Evolutionary conservation across 306 rosid species (phyloP), one percentile per base, ranked within the genome.

Genomic region (Vigna reflexopilosa): DNA sequence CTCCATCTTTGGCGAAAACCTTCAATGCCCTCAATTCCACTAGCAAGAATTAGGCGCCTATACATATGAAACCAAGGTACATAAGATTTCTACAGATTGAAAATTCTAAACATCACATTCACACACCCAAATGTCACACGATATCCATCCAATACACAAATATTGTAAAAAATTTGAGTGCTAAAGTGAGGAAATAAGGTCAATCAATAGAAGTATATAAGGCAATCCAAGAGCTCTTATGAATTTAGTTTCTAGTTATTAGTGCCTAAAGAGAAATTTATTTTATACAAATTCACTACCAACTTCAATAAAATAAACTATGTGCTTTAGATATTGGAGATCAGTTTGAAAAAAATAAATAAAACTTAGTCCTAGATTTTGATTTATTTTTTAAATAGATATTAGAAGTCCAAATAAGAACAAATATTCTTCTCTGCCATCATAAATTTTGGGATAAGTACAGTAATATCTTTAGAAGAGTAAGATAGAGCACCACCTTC

Each of bases 1-100:
- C 98, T 91, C 98, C 98, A 95, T 71, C 97, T 83, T 82, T 92
- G 92, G 81, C 93, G 93, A 80, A 95, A 92, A 75, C 98, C 96
- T 38, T 92, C 98, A 19, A 91, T 75, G 76, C 98, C 98, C 82
- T 88, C 90, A 24, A 85, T 47, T 72, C 98, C 98, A 81, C 96
- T 95, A 64, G 98, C 98, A 85, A 92, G 98, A 88, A 92, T 95
- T 71, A 91, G 83, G 76, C 80, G 98, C 88, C 98, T 95, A 52
- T 15, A 80, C 54, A 88, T 52, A 74, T 62, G 57, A 67, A 84
- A 40, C 26, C n/a, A 75, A 52, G 83, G 65, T 9, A 16, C 17
- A 26, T 72, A 51, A 76, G 63, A 76, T 9, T 9, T 49, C 61
- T 42, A 64, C 20, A 64, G 42, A 70, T 44, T 62, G 44, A 57